Evolutionary conservation across 2,329 filamentous ascomycete species (phyloP).

Genomic region (Hortaea sp.): DNA sequence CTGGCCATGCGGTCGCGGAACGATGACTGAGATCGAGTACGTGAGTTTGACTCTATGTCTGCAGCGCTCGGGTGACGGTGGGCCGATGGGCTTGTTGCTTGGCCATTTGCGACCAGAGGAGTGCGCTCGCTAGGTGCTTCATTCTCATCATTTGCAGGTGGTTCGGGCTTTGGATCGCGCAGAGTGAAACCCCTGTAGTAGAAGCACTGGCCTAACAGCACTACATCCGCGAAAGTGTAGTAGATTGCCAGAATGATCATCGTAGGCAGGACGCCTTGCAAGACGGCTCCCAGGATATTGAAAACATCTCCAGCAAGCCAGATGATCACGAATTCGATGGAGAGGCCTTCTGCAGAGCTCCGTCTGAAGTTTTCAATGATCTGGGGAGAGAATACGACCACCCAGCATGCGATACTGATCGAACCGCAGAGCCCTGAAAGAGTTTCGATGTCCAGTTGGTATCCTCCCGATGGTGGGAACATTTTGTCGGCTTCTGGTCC

Average conservation of each 20-base stretch:
- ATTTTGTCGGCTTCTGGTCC: slow-evolving; percentile 24
- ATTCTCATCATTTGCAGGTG: slow-evolving; percentile 7
- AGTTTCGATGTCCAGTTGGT: slow-evolving; percentile 72
- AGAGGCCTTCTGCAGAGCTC: slow-evolving; percentile 75
- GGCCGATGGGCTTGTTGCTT: slow-evolving; percentile 5
- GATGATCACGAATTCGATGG: slow-evolving; percentile 81
- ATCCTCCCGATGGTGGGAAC: slow-evolving; percentile 44
- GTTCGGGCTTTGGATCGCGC: slow-evolving; percentile 53
- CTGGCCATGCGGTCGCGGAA: slow-evolving; percentile 43
- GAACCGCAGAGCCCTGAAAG: slow-evolving; percentile 90
- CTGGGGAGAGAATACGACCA: slow-evolving; percentile 94
- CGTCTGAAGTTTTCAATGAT: slow-evolving; percentile 91
- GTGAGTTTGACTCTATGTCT: slow-evolving; percentile 15
- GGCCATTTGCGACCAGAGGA: slow-evolving; percentile 24
- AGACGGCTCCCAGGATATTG: slow-evolving; percentile 84
- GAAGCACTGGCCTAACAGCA: slow-evolving; percentile 81
- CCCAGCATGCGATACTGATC: slow-evolving; percentile 95
- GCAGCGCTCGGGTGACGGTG: slow-evolving; percentile 5
- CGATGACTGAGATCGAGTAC: slow-evolving; percentile 24
- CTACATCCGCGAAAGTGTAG: slow-evolving; percentile 78
- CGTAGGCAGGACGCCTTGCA: slow-evolving; percentile 86
- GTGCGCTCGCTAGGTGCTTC: slow-evolving; percentile 23
- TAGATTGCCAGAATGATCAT: slow-evolving; percentile 50
- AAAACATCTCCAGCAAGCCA: slow-evolving; percentile 93
- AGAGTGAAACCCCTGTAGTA: slow-evolving; percentile 88